phyloP scores from a whole-genome alignment of 305 asterid genomes.

The Fraxinus platypoda region DNA sequence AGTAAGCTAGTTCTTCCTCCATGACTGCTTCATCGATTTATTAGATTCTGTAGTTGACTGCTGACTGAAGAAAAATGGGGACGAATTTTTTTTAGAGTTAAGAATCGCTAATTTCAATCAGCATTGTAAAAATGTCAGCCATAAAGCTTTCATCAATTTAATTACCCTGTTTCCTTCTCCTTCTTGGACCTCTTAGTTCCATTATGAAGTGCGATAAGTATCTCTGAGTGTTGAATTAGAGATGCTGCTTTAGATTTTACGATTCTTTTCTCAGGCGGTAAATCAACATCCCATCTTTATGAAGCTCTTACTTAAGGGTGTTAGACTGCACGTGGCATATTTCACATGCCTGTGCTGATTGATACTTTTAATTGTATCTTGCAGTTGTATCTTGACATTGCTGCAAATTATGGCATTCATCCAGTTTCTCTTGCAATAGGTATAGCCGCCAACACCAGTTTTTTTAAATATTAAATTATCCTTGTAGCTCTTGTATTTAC shows the following conservation, averaged over 20 bases:
- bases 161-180: neutral
- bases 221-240: constrained; percentile 7
- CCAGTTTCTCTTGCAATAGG: constrained; percentile 89
- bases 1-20: constrained; percentile 40
- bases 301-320: constrained; percentile 5
- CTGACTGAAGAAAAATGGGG: neutral
- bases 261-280: neutral
- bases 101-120: neutral
- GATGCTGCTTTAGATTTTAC: constrained; percentile 13
- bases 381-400: constrained; percentile 65
- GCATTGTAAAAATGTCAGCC: constrained; percentile 6
- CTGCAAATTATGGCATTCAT: constrained; percentile 51
- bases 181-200: neutral
- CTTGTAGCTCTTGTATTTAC: constrained; percentile 9
- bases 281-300: neutral
- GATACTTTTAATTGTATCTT: constrained; percentile 24
- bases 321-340: constrained; percentile 7
- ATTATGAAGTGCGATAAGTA: neutral
- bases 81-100: neutral
- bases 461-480: constrained; percentile 2
- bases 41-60: neutral
- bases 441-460: constrained; percentile 19
- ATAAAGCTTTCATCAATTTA: neutral
- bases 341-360: constrained; percentile 14
- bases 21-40: constrained; percentile 1